Percentiles rank a stretch among this genome's conserved stretches.
Evolutionary conservation across 768 basidiomycete genomes (phyloP).

Genomic region (Naganishia onofrii): DNA sequence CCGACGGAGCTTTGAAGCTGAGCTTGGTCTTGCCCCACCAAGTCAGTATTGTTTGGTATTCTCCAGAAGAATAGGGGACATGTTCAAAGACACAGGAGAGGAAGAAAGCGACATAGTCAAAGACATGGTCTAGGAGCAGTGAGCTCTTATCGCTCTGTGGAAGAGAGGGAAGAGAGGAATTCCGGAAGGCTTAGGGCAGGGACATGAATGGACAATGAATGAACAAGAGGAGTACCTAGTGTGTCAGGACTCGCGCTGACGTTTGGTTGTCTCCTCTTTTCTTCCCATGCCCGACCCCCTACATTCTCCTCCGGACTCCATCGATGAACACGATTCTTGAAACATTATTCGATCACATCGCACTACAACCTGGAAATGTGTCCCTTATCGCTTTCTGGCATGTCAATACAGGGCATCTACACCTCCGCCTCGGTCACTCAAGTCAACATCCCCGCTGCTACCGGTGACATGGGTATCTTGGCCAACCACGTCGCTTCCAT

Average conservation of each 20-base stretch:
- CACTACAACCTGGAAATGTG: not conserved
- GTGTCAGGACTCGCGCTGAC: not conserved
- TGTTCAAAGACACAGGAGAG: not conserved
- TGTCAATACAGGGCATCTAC: conserved; percentile 81
- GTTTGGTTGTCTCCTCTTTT: not conserved
- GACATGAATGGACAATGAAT: not conserved
- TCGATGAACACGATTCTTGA: not conserved
- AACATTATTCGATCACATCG: not conserved
- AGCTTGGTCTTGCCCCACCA: conserved; percentile 93
- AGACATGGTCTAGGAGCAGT: not conserved
- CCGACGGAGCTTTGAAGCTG: conserved; percentile 79
- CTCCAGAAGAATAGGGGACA: not conserved
- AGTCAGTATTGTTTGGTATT: conserved; percentile 58
- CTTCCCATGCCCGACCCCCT: not conserved
- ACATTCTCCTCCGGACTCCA: not conserved
- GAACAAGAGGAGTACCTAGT: not conserved
- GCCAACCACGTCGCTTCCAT: conserved; percentile 98
- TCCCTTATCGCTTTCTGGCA: not conserved
- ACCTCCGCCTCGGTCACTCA: conserved; percentile 86
- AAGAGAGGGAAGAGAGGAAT: not conserved
- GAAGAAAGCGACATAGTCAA: not conserved
- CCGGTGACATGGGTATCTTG: conserved; percentile 98
- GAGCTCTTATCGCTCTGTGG: not conserved
- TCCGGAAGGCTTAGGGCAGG: not conserved
- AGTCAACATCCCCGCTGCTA: conserved; percentile 67